Evolutionary conservation across 2,329 filamentous ascomycete genomes (phyloP), one percentile per base, ranked within the genome.

Genomic region (Neonectria faginata): DNA sequence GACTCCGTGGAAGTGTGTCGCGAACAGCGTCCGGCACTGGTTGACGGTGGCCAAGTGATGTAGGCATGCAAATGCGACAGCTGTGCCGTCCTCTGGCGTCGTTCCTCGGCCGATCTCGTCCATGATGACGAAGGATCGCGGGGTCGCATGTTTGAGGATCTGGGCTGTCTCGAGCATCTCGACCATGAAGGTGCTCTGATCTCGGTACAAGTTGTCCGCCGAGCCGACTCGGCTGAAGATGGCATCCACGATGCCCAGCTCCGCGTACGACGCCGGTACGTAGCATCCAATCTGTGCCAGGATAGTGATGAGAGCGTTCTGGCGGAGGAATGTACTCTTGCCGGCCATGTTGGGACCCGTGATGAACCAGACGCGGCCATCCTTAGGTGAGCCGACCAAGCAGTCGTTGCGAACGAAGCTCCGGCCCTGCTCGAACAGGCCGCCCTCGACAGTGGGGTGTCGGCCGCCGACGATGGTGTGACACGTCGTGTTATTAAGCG

Each of bases 111-210:
- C 96, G 41, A 99, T 92, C 82, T 99, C 96, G 78, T 99, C 96
- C 95, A 99, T 98, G 78, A 99, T 95, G 65, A 96, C 95, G 73
- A 99, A 97, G 0, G 92, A 96, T 25, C 91, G 86, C 1, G 89
- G 81, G 1, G 95, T 98, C 0, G 96, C 95, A 70, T 92, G 86
- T 65, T 91, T 92, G 57, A 99, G 85, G 57, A 99, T 99, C 27
- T 91, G 86, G 2, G 95, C 94, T 20, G 96, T 97, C 80, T 99
- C 96, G 2, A 97, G 86, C 96, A 99, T 99, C 81, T 99, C 96
- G 1, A 98, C 93, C 96, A 99, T 98, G 79, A 99, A 99, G 0
- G 97, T 99, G 57, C 93, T 97, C 79, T 98, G 94, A 81, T 97
- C 92, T 55, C 89, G 88, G 81, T 92, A 97, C n/a, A 99, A 84